Base-by-base conservation (phyloP, 371 early-diverging fungal species). In the Coemansia sp. region DNA sequence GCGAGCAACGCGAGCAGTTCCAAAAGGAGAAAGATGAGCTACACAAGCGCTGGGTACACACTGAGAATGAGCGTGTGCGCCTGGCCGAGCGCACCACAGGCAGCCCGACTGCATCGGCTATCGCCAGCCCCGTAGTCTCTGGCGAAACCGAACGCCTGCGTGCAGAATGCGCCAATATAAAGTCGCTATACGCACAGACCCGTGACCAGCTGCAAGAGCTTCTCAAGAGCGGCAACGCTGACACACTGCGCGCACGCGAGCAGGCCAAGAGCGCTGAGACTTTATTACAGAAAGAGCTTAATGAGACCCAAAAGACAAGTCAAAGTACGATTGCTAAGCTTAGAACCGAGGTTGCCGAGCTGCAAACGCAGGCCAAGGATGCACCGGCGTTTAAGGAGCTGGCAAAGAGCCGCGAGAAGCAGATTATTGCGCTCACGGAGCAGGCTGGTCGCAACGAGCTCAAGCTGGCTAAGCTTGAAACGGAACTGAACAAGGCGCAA, bases 191-290 rank as follows among this genome's bases (percentile, higher is more conserved):
- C 32, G 64, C 68, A 3, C 77, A 76, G 72, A 76, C 72, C 0
- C 77, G 77, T 56, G 77, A 76, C 63, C 77, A 76, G 59, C 69
- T 76, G 21, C 77, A 76, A 26, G 77, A 71, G 41, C 65, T 71
- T 39, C 63, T 71, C 3, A 19, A 40, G n/a, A 29, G 57, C 21
- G 66, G 66, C 52, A 65, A 65, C 23, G 57, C 69, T 28, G 73
- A 73, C 5, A 28, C 58, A n/a, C 48, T 57, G n/a, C 61, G 26
- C n/a, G 61, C 54, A 29, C 49, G 51, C 15, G 59, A 67, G 24
- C 67, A 55, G 19, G 71, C 66, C 4, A 17, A 19, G 8, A 17
- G 56, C 28, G 57, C 69, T 15, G 61, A 69, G 7, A 15, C 29
- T 0, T 15, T 57, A 3, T 40, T 73, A 32, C 69, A 61, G 7